Base-by-base conservation (phyloP, 495 filamentous ascomycete genomes). In the Daldinia vernicosa region DNA sequence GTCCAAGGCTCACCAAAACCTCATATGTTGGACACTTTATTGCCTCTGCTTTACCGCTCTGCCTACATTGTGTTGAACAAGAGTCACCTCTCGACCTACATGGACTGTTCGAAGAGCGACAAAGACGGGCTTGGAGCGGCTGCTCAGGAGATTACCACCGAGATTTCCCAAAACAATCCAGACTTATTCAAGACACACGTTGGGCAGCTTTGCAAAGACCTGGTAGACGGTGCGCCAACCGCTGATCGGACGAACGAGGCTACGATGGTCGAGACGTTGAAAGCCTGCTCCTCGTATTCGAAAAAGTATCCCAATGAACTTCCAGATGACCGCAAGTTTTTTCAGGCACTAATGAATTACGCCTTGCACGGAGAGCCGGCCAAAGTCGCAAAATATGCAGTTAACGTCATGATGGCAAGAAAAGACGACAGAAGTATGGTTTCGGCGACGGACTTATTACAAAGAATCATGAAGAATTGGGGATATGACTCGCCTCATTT, bases 101-200 rank as follows among this genome's bases (percentile, higher is more conserved):
- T 98, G 84, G 90, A 92, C 62, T 91, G 91, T 69, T 92, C 93
- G 0, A 88, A 91, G 66, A 92, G 89, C 3, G 91, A 97, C 74
- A 90, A 93, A 70, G 87, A 93, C 40, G 87, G 87, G 1, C 80
- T 98, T 66, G 92, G 91, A 15, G 80, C 86, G 8, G 87, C 92
- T 0, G 95, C 95, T 7, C 94, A 98, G 69, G 93, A 97, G 75
- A 87, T 98, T 51, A 85, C 98, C 27, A 95, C 93, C 74, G 92
- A 98, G 74, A 97, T 99, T 32, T 98, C 95, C 0, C 88, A 90
- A 45, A 88, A 87, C 22, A 96, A 93, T 53, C 94, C 95, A 0
- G 91, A 93, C 62, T 87, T 98, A 8, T 91, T 99, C 78, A 92
- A 93, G 78, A 91, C 92, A 1, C 95, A 98, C 70, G 90, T 98